phyloP scores from a whole-genome alignment of 768 basidiomycete genomes.

The Botryobasidium botryosum region DNA sequence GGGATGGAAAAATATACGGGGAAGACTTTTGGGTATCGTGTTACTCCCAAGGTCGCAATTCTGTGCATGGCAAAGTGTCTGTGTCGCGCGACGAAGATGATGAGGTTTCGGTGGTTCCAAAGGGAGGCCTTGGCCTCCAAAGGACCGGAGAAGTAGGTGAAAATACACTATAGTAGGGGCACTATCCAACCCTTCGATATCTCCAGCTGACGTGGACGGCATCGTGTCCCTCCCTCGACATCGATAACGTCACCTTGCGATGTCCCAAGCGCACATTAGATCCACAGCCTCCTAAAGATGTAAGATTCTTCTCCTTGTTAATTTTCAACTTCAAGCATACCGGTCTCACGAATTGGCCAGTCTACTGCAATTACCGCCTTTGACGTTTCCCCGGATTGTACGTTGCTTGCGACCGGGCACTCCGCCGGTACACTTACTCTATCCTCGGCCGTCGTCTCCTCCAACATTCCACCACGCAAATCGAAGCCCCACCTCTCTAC shows the following conservation, averaged over 20 bases:
- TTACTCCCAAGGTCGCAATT: conserved; percentile 31
- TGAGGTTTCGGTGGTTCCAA: conserved; percentile 21
- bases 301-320: not conserved
- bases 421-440: conserved; percentile 41
- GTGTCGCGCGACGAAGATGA: conserved; percentile 31
- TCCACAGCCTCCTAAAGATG: not conserved
- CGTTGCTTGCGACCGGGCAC: conserved; percentile 42
- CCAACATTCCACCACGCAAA: conserved; percentile 15
- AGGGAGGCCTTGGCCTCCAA: conserved; percentile 30
- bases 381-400: conserved; percentile 40
- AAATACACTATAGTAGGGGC: not conserved
- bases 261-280: conserved; percentile 1
- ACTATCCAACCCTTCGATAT: not conserved
- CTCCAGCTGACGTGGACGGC: conserved; percentile 26
- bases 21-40: conserved; percentile 66
- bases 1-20: conserved; percentile 33
- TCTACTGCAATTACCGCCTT: conserved; percentile 37
- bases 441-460: conserved; percentile 13
- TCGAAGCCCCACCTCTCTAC: conserved; percentile 33
- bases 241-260: conserved; percentile 3
- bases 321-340: too few species aligned
- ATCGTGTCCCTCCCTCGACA: conserved; percentile 28
- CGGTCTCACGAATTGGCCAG: too few species aligned
- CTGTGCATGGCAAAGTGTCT: conserved; percentile 47
- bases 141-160: conserved; percentile 12